Evolutionary conservation across 495 filamentous ascomycete species (phyloP), one percentile per base, ranked within the genome.

Genomic region (Aeminium ludgeri): DNA sequence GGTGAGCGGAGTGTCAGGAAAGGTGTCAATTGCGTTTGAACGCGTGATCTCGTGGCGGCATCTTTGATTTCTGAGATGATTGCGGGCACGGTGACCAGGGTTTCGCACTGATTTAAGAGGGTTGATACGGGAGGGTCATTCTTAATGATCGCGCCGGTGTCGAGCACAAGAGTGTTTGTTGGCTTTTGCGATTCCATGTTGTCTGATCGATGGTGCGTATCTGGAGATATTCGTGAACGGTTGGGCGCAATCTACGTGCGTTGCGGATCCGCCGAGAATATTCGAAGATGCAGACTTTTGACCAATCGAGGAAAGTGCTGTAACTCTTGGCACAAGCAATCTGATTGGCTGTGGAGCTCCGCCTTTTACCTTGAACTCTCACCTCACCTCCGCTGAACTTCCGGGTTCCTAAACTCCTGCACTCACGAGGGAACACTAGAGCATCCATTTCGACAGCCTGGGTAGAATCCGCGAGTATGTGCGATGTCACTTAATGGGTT

Each of bases 41-140:
- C 66, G 19, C 91, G 72, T 12, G 73, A 59, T 45, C 86, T 70
- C 12, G 89, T 80, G 30, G 76, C 74, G n/a, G 76, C 69, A 61
- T 99, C 89, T 49, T 70, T 74, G 52, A 96, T 92, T 62, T 99
- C 89, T 20, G 69, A 69, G 17, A 99, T 65, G 18, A 99, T 80
- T 3, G 83, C 75, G 2, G 86, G 85, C 3, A 89, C 79, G 10
- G 85, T 95, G 53, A 86, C 72, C 19, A 97, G 62, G 44, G 72
- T 70, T 46, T 92, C 74, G 29, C 81, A 76, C 54, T 80, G 74
- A 31, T 67, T 64, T 34, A 93, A 64, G 17, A 96, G 66, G 6
- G 77, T 80, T 27, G 81, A 86, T 28, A 87, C 71, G 19, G 77
- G 60, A 33, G 85, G 82, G 48, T 82, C 76, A 62, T 92, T 91